phyloP scores from a whole-genome alignment of 1,284 basidiomycete species.

The Ganoderma boninense region DNA sequence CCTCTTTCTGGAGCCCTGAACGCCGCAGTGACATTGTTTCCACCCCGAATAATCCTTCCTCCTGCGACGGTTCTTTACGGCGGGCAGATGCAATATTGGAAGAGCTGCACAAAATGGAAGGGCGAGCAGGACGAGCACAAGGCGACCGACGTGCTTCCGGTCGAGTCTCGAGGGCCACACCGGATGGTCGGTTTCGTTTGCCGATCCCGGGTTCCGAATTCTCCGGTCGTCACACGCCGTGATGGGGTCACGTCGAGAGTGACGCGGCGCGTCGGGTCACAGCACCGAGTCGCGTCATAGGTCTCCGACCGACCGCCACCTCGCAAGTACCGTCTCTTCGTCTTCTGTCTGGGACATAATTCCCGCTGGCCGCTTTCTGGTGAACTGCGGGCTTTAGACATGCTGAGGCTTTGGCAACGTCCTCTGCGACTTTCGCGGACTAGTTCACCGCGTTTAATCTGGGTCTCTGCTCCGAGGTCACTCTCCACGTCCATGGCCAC shows the following conservation, averaged over 20 bases:
- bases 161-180: background rate
- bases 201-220: background rate
- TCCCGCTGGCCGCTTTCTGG: background rate
- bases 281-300: constrained; percentile 12
- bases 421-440: background rate
- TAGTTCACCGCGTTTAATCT: background rate
- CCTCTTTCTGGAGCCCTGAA: constrained; percentile 77
- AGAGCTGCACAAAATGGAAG: background rate
- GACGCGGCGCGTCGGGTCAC: constrained; percentile 25
- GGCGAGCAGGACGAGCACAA: background rate
- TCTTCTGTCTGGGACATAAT: background rate
- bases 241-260: constrained; percentile 5
- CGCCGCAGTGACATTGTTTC: constrained; percentile 34
- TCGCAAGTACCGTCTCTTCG: background rate
- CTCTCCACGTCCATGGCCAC: constrained; percentile 24
- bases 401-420: constrained; percentile 6
- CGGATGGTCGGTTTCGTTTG: background rate
- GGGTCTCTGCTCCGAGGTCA: background rate
- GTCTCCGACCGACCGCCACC: background rate
- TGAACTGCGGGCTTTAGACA: background rate
- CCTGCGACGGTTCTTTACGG: background rate
- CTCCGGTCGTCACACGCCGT: constrained; percentile 12
- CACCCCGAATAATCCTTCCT: background rate
- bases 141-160: background rate
- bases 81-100: background rate